Percentiles rank a stretch among this genome's conserved stretches.
Conservation (phyloP, 2,329 filamentous ascomycete species). For the Leptodontidium sp. region DNA sequence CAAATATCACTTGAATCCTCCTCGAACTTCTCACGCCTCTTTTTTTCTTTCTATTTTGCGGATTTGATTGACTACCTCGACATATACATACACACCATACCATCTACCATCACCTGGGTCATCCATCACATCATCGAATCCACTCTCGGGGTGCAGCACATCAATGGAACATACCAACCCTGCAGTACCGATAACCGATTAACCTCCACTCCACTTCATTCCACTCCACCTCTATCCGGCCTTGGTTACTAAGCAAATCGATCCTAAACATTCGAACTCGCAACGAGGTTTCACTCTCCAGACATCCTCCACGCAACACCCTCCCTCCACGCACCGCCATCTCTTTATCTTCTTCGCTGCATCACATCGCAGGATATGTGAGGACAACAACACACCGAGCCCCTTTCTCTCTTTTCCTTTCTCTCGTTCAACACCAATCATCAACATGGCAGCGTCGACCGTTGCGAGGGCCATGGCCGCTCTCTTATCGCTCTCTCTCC, state of each 20-base stretch:
- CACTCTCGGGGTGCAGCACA: too few species aligned
- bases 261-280: background rate
- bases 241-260: background rate
- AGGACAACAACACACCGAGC: background rate
- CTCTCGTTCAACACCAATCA: conserved; percentile 24
- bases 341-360: background rate
- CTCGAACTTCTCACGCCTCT: background rate
- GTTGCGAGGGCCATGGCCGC: conserved; percentile 38
- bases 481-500: conserved; percentile 33
- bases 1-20: background rate
- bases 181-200: background rate
- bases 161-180: too few species aligned
- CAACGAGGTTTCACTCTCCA: background rate
- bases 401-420: conserved; percentile 10
- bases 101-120: too few species aligned
- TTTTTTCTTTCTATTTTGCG: too few species aligned
- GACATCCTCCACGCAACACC: background rate
- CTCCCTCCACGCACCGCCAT: background rate
- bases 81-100: too few species aligned
- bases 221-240: background rate
- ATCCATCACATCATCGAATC: too few species aligned
- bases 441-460: conserved; percentile 42
- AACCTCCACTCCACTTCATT: background rate
- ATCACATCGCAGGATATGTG: conserved; percentile 3
- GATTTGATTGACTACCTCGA: too few species aligned